These are phyloP conservation scores for Pseudogymnoascus verrucosus DNA, from an alignment of 2,329 filamentous ascomycete genomes.

Conservation along the genomic window DNA sequence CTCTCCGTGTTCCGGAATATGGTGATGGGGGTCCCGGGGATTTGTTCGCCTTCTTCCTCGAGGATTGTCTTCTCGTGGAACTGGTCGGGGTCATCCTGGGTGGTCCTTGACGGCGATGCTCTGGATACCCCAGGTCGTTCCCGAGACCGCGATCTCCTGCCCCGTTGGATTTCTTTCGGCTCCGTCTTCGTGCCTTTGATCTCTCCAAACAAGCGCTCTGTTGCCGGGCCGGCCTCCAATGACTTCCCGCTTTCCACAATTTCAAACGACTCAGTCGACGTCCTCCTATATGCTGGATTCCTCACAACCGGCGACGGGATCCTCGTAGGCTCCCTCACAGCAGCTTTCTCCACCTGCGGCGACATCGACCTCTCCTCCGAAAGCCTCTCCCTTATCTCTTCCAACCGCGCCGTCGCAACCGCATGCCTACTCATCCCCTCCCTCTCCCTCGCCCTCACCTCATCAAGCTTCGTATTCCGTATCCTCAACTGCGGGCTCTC, in stretches of 20 bases:
- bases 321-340: neutral
- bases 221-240: neutral
- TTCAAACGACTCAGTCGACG: neutral
- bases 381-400: constrained; percentile 20
- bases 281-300: neutral
- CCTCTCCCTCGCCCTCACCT: constrained; percentile 21
- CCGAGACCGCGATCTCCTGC: neutral
- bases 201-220: neutral
- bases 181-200: neutral
- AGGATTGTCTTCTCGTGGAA: constrained; percentile 19
- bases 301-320: neutral
- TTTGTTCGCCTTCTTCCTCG: constrained; percentile 20
- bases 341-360: constrained; percentile 11
- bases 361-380: constrained; percentile 19
- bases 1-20: constrained; percentile 14
- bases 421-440: constrained; percentile 16
- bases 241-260: neutral
- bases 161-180: neutral
- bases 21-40: constrained; percentile 18
- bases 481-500: constrained; percentile 21
- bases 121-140: neutral
- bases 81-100: constrained; percentile 7
- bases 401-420: constrained; percentile 17
- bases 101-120: constrained; percentile 8
- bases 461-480: constrained; percentile 18